These are phyloP conservation scores for Solanum lycopersicoides DNA, from an alignment of 257 asterid genomes.

Conservation along the genomic window DNA sequence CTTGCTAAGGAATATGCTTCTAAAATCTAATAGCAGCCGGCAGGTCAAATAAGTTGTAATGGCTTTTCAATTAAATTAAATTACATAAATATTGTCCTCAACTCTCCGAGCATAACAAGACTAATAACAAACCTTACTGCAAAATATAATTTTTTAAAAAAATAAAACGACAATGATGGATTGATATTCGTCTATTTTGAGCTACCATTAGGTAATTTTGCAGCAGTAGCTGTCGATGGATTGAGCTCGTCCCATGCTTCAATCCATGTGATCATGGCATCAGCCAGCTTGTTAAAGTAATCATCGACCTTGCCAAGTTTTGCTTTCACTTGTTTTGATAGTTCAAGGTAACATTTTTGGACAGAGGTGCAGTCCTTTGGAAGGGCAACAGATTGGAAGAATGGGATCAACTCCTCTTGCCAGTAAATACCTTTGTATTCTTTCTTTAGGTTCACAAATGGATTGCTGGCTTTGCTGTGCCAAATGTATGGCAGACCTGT, in stretches of 20 bases:
- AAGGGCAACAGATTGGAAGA: constrained; percentile 37
- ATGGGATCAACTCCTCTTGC: constrained; percentile 64
- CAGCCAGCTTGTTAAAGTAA: constrained; percentile 45
- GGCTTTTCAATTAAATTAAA: background rate
- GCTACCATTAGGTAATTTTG: constrained; percentile 1
- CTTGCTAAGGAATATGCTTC: background rate
- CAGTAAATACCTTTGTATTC: constrained; percentile 66
- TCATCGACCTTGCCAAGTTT: constrained; percentile 50
- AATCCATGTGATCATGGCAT: constrained; percentile 55
- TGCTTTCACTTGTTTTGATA: constrained; percentile 49
- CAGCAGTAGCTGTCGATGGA: background rate
- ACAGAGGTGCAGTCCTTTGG: constrained; percentile 41
- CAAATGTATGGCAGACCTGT: constrained; percentile 53
- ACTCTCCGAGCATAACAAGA: background rate
- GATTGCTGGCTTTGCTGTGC: constrained; percentile 76
- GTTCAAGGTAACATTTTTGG: constrained; percentile 47
- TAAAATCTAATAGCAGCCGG: background rate
- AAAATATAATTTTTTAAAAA: background rate
- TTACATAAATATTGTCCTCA: background rate
- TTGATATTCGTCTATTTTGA: background rate
- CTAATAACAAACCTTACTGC: background rate
- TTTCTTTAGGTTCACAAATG: constrained; percentile 55
- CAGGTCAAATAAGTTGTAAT: background rate
- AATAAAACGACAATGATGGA: background rate
- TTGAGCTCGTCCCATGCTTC: constrained; percentile 62